A percentile compares a stretch with the other conserved stretches of the same genome.
These are phyloP conservation scores for Botrytis porri DNA, from an alignment of 2,329 filamentous ascomycete genomes.

Conservation along the genomic window DNA sequence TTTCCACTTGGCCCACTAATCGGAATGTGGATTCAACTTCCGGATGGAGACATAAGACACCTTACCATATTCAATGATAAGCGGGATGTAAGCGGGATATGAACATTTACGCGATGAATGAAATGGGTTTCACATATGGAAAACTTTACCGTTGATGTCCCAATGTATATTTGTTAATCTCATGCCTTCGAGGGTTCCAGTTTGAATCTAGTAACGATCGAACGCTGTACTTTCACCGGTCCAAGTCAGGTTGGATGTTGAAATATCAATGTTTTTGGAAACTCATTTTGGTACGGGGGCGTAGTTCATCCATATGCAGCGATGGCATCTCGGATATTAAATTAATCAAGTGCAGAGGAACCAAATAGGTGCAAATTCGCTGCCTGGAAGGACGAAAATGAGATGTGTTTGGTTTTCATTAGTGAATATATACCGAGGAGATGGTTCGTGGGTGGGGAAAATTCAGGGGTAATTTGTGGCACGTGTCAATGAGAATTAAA, in stretches of 20 bases:
- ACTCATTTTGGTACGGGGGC: background rate
- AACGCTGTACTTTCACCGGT: background rate
- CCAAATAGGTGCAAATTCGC: background rate
- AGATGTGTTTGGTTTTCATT: background rate
- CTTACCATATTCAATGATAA: background rate
- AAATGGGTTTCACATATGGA: background rate
- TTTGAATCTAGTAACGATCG: background rate
- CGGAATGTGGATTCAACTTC: background rate
- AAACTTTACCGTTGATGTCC: background rate
- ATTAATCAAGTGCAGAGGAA: background rate
- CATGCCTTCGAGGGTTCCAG: background rate
- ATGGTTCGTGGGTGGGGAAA: background rate
- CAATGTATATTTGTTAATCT: background rate
- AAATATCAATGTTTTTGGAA: background rate
- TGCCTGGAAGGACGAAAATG: background rate
- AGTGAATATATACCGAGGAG: background rate
- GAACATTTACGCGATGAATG: background rate
- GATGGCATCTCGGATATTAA: background rate
- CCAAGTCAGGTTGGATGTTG: background rate
- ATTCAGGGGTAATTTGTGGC: background rate
- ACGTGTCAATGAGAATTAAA: background rate
- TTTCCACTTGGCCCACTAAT: background rate
- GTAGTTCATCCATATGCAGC: background rate
- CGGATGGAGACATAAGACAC: background rate
- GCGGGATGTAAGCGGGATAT: background rate